Percentiles rank a stretch among this genome's conserved stretches.
These are phyloP conservation scores for Conringia planisiliqua DNA, from an alignment of 345 rosid genomes.

Conservation along the genomic window DNA sequence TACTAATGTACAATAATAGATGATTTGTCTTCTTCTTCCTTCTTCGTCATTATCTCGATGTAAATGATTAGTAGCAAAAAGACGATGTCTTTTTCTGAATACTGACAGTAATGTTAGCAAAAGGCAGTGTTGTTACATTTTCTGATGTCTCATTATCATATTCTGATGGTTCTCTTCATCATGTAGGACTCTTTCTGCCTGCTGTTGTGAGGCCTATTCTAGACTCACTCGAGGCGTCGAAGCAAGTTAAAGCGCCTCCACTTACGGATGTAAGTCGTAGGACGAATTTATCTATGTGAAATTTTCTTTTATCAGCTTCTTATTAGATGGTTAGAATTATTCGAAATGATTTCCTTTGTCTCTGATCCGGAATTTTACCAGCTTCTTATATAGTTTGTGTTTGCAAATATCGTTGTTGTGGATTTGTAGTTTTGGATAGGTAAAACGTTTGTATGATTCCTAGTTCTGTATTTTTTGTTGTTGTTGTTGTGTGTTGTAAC, in stretches of 20 bases:
- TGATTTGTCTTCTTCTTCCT: no score
- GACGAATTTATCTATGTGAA: background rate
- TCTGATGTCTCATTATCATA: background rate
- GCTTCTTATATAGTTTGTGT: background rate
- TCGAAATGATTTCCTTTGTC: background rate
- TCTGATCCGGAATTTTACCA: background rate
- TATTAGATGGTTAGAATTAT: background rate
- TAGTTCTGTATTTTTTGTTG: background rate
- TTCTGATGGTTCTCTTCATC: background rate
- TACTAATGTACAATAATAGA: no score
- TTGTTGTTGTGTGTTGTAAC: background rate
- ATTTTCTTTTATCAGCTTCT: background rate
- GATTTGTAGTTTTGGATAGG: background rate
- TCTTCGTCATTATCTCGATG: background rate
- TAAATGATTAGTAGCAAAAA: background rate
- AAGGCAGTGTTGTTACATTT: background rate
- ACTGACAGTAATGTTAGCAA: background rate
- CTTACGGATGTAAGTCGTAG: conserved; percentile 61
- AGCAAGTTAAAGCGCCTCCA: conserved; percentile 76
- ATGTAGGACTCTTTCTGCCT: conserved; percentile 83
- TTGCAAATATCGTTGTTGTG: background rate
- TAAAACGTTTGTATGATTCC: background rate
- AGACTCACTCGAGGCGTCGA: conserved; percentile 81
- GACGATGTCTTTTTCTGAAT: background rate
- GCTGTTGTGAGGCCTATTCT: conserved; percentile 94